Base-by-base conservation (phyloP, 164 flowering plant genomes). In the Magnolia changhungtana region DNA sequence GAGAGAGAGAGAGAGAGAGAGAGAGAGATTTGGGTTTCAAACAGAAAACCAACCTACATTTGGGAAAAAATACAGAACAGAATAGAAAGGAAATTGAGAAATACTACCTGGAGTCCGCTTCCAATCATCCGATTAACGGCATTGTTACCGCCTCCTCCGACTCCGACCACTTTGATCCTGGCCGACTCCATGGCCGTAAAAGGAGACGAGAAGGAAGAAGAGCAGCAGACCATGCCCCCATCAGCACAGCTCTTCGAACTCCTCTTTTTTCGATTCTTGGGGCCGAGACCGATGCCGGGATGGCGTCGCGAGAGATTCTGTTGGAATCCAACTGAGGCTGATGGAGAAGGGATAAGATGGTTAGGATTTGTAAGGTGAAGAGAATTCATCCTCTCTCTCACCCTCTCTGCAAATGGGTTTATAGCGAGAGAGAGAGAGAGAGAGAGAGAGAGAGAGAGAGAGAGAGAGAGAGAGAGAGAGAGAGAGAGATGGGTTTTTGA, bases 121-220 rank as follows among this genome's bases (percentile, higher is more conserved):
- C 94, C 91, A 85, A 96, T 91, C 99, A 94, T 96, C 78, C 98
- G 90, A 81, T 96, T 96, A 74, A 96, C 90, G 67, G 99, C 99
- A 87, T 96, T 96, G 84, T 96, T 96, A 37, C 99, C 98, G 19
- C 99, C 99, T 0, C 99, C 99, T 58, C 99, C 99, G 77, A 96
- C 97, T 14, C 99, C 98, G 0, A 96, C 86, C n/a, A 96, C 98
- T 86, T 92, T 96, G 78, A 96, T 96, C 86, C 86, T 92, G 5
- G 99, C 99, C 8, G 92, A 78, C 45, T 92, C 97, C 86, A 87
- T 82, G 1, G 89, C 85, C 3, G 86, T 71, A 74, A 91, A 95
- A 4, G 94, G 85, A n/a, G 81, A 77, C 51, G 74, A 21, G 63
- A 76, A 80, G 24, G 92, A 86, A 11, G 80, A 77, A 63, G 78